These are phyloP conservation scores for Ascochyta pisi DNA, from an alignment of 2,329 filamentous ascomycete genomes.

Conservation along the genomic window DNA sequence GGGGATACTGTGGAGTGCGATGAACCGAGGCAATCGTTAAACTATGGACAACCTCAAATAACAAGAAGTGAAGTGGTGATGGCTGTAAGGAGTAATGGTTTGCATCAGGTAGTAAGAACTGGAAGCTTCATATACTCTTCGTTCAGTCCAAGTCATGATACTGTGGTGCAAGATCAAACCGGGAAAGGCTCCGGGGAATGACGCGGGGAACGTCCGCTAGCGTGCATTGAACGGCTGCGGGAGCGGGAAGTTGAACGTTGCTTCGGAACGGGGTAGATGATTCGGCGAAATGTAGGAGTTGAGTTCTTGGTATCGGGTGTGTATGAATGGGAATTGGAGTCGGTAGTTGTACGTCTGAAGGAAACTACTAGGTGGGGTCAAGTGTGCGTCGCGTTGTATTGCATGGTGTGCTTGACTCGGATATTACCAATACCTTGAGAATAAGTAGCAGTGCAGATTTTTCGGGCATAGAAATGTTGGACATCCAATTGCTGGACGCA, in stretches of 20 bases:
- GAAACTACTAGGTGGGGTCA: neutral
- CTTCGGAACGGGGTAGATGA: neutral
- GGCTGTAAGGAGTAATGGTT: no score
- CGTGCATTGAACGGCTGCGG: slow-evolving; percentile 4
- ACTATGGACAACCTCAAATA: neutral
- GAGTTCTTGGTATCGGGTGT: neutral
- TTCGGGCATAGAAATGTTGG: neutral
- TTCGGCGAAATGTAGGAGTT: neutral
- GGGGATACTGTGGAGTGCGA: neutral
- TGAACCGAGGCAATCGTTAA: neutral
- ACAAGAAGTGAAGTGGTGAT: no score
- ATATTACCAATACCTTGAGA: neutral
- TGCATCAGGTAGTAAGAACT: neutral
- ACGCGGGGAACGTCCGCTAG: slow-evolving; percentile 14
- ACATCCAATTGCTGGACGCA: neutral
- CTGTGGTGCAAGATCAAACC: slow-evolving; percentile 2
- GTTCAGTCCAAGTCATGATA: slow-evolving; percentile 5
- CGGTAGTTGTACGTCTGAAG: neutral
- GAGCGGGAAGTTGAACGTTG: slow-evolving; percentile 3
- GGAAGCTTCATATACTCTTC: neutral
- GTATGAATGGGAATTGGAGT: neutral
- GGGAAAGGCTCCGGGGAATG: neutral
- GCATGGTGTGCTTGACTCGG: neutral
- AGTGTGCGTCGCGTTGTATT: neutral
- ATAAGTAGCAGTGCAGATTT: neutral